Percentiles rank a stretch among this genome's conserved stretches.
Conservation (phyloP, 2,329 filamentous ascomycete species). For the Dactylellina parvicollis region DNA sequence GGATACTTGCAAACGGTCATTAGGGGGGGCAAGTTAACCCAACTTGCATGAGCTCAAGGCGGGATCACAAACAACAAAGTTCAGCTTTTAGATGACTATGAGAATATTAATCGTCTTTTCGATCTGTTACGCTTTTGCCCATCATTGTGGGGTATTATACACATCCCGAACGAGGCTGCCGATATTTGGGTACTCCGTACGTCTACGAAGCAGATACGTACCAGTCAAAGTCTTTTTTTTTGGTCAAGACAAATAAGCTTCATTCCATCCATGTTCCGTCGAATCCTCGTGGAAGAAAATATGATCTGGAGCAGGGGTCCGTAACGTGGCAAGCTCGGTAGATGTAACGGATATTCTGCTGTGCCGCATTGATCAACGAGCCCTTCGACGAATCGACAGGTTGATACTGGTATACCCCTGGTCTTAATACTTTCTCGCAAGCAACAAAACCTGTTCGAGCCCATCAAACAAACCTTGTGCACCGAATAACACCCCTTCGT, state of each 20-base stretch:
- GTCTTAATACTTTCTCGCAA: no score
- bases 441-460: neutral
- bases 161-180: neutral
- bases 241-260: slow-evolving; percentile 26
- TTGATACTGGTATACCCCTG: neutral
- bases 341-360: slow-evolving; percentile 24
- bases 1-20: slow-evolving; percentile 1
- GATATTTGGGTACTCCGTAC: neutral
- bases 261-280: slow-evolving; percentile 19
- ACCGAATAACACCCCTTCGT: neutral
- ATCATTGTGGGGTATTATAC: neutral
- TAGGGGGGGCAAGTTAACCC: neutral
- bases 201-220: neutral
- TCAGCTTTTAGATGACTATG: no score
- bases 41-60: no score
- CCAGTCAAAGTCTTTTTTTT: neutral
- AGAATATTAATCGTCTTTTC: neutral
- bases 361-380: slow-evolving; percentile 19
- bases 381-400: slow-evolving; percentile 6
- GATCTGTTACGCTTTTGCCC: neutral
- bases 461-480: slow-evolving; percentile 36
- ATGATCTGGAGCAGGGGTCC: slow-evolving; percentile 32
- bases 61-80: neutral
- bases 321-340: slow-evolving; percentile 43
- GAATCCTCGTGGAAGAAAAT: slow-evolving; percentile 28